Conservation (phyloP, 495 filamentous ascomycete genomes). For the Aspergillus egyptiacus region DNA sequence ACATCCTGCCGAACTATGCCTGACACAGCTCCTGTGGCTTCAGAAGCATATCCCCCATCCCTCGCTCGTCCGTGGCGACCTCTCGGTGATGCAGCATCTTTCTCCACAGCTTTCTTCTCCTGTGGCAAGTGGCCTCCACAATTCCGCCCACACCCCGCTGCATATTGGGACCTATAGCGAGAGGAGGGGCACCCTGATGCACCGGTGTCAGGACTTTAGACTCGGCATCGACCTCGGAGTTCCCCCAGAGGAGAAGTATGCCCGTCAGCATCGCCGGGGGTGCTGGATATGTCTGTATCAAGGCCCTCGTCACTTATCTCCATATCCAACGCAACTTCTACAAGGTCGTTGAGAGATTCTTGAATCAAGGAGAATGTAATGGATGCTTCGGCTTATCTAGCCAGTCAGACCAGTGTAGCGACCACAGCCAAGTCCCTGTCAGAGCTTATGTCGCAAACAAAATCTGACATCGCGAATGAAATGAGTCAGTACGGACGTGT, state of each 20-base stretch:
- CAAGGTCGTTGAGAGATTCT: not conserved
- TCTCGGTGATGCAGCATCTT: too few species aligned
- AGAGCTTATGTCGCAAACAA: not conserved
- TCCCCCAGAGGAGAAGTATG: too few species aligned
- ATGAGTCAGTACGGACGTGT: not conserved
- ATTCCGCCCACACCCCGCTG: too few species aligned
- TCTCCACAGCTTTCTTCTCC: too few species aligned
- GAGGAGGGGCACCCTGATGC: too few species aligned
- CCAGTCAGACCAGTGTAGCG: not conserved
- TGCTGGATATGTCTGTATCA: too few species aligned
- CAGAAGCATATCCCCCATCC: slow-evolving; percentile 37
- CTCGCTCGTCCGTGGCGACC: slow-evolving; percentile 32
- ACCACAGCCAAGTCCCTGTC: not conserved
- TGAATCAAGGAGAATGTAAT: not conserved
- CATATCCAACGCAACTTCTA: not conserved
- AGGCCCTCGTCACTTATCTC: too few species aligned
- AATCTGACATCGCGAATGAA: not conserved
- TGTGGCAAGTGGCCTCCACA: too few species aligned
- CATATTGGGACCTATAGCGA: too few species aligned
- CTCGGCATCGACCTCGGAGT: too few species aligned
- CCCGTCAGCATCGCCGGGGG: too few species aligned
- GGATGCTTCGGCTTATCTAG: not conserved
- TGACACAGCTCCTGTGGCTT: slow-evolving; percentile 32
- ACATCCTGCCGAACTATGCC: slow-evolving; percentile 23
- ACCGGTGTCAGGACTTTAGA: too few species aligned